These are phyloP conservation scores for Trichophaea hybrida DNA, from an alignment of 2,329 filamentous ascomycete species.

Conservation along the genomic window DNA sequence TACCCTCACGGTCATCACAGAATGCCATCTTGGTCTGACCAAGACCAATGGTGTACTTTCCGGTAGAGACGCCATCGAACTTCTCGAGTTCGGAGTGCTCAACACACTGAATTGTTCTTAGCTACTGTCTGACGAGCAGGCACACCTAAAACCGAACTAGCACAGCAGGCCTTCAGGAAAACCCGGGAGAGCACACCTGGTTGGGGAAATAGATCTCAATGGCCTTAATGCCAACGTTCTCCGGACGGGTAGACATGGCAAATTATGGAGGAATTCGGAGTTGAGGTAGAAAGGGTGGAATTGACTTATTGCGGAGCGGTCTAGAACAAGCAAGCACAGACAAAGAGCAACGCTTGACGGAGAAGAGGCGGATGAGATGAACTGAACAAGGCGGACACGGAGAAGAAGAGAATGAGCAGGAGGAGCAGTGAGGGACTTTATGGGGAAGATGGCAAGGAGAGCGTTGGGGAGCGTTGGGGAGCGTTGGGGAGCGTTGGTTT, in stretches of 20 bases:
- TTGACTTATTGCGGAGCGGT: too few relatives aligned
- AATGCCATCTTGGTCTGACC: constrained; percentile 88
- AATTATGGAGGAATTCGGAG: not conserved
- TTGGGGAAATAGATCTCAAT: constrained; percentile 79
- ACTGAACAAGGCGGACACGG: not conserved
- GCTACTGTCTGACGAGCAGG: not conserved
- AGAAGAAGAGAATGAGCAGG: constrained; percentile 8
- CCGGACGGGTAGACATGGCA: constrained; percentile 58
- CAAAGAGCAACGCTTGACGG: too few relatives aligned
- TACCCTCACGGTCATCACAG: constrained; percentile 78
- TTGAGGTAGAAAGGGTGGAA: not conserved
- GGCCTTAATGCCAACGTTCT: constrained; percentile 87
- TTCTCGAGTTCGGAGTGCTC: constrained; percentile 72
- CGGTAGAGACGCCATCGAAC: constrained; percentile 66
- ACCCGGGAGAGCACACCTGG: constrained; percentile 46
- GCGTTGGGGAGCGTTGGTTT: not conserved
- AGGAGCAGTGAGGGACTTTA: not conserved
- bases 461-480: not conserved
- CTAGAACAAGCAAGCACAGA: too few relatives aligned
- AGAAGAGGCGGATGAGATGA: too few relatives aligned
- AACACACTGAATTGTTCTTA: constrained; percentile 48
- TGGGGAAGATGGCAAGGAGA: not conserved
- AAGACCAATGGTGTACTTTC: constrained; percentile 83
- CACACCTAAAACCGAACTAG: not conserved
- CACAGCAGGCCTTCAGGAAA: not conserved